phyloP scores from a whole-genome alignment of 208 protist species.

The Leishmania martiniquensis region DNA sequence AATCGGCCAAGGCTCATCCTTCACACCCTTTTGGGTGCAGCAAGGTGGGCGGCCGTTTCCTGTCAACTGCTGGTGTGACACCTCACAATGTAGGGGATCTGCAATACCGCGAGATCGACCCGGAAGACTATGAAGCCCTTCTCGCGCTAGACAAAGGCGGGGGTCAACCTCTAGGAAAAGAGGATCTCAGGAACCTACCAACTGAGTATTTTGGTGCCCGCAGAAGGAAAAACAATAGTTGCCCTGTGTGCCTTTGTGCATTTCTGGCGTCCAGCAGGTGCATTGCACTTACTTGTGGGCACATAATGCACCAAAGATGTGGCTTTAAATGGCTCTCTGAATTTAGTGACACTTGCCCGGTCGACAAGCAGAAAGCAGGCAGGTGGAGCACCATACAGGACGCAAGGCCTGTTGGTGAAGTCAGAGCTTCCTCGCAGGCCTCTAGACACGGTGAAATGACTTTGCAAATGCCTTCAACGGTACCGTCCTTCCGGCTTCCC shows the following conservation, averaged over 20 bases:
- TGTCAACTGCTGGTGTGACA: too few species aligned
- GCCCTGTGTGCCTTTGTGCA: constrained; percentile 64
- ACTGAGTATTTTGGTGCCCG: neutral
- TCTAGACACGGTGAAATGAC: neutral
- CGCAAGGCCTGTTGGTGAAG: neutral
- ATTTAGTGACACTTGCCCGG: constrained; percentile 59
- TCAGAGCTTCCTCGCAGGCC: neutral
- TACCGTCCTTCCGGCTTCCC: neutral
- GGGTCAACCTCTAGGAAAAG: constrained; percentile 20
- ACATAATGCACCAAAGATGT: constrained; percentile 74
- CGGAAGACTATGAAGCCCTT: constrained; percentile 81
- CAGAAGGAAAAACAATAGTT: constrained; percentile 29
- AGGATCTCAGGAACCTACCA: constrained; percentile 33
- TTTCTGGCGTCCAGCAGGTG: constrained; percentile 40
- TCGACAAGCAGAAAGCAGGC: constrained; percentile 44
- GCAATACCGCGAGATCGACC: constrained; percentile 75
- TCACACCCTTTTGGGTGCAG: constrained; percentile 45
- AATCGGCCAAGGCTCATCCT: constrained; percentile 31
- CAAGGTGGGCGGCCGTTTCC: neutral
- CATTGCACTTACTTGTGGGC: constrained; percentile 69
- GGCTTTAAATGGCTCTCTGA: constrained; percentile 70
- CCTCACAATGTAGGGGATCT: constrained; percentile 35
- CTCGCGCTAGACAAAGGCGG: constrained; percentile 46
- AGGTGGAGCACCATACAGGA: neutral
- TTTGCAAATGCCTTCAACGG: neutral